Percentiles rank a stretch among this genome's conserved stretches.
phyloP scores from a whole-genome alignment of 2,329 filamentous ascomycete species.

The Drechslerella stenobrocha region DNA sequence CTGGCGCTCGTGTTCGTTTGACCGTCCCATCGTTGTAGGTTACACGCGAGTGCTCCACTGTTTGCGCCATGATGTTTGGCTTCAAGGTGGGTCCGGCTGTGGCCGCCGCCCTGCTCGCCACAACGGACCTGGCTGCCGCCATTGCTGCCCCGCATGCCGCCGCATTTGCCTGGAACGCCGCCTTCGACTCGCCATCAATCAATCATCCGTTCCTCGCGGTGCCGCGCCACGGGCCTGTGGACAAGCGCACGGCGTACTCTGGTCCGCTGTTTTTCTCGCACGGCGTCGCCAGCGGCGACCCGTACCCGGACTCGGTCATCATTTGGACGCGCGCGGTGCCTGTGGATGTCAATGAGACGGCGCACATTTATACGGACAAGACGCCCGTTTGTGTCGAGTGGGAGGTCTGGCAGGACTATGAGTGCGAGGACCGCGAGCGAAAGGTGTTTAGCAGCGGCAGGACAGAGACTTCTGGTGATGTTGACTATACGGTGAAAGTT shows the following conservation, averaged over 20 bases:
- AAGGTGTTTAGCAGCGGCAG: slow-evolving; percentile 62
- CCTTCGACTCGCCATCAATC: slow-evolving; percentile 69
- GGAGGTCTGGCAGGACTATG: slow-evolving; percentile 61
- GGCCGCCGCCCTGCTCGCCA: slow-evolving; percentile 19
- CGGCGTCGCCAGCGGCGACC: slow-evolving; percentile 58
- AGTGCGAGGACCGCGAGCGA: slow-evolving; percentile 54
- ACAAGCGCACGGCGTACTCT: slow-evolving; percentile 41
- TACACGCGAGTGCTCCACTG: not conserved
- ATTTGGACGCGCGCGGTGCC: slow-evolving; percentile 59
- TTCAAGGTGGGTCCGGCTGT: slow-evolving; percentile 15
- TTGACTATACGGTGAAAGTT: slow-evolving; percentile 66
- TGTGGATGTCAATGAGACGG: slow-evolving; percentile 54
- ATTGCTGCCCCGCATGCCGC: slow-evolving; percentile 37
- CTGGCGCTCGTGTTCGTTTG: slow-evolving; percentile 8
- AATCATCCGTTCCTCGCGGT: slow-evolving; percentile 68
- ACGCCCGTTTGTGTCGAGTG: slow-evolving; percentile 70
- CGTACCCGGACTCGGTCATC: slow-evolving; percentile 64
- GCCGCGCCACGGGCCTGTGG: slow-evolving; percentile 61
- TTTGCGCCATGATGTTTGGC: slow-evolving; percentile 35
- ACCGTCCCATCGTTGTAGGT: slow-evolving; percentile 14
- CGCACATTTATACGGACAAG: slow-evolving; percentile 59
- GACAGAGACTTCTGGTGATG: slow-evolving; percentile 71
- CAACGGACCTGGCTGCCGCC: slow-evolving; percentile 25
- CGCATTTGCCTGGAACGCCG: slow-evolving; percentile 61
- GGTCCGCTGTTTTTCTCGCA: slow-evolving; percentile 37